Conservation (phyloP, 352 stramenopile species). For the Phytophthora colocasiae region DNA sequence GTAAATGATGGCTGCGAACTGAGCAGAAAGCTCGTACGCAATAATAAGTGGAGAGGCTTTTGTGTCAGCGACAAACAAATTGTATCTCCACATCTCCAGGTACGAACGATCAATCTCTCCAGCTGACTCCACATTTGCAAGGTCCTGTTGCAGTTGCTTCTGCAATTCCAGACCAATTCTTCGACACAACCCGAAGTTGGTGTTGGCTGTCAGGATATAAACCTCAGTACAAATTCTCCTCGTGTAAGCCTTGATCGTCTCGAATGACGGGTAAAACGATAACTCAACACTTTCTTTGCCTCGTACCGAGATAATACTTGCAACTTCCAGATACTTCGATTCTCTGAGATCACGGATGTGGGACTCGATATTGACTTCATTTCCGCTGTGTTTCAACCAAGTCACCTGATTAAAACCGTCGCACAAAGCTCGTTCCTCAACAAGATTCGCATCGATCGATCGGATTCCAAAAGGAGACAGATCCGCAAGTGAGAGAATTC, state of each 20-base stretch:
- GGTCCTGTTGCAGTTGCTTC: constrained; percentile 11
- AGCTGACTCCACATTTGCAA: neutral
- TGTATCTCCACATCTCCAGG: constrained; percentile 43
- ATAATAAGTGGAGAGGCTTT: constrained; percentile 24
- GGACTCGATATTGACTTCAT: constrained; percentile 4
- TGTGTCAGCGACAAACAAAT: constrained; percentile 29
- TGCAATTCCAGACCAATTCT: constrained; percentile 6
- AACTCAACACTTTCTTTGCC: constrained; percentile 4
- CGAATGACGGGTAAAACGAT: constrained; percentile 22
- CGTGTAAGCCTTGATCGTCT: constrained; percentile 17
- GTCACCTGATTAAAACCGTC: constrained; percentile 38
- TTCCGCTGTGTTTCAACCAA: constrained; percentile 15
- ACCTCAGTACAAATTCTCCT: constrained; percentile 16
- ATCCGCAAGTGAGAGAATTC: constrained; percentile 54
- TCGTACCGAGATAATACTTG: constrained; percentile 7
- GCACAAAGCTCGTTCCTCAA: constrained; percentile 19
- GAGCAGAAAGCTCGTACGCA: constrained; percentile 21
- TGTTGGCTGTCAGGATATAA: neutral
- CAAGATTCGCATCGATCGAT: constrained; percentile 54
- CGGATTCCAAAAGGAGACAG: constrained; percentile 45
- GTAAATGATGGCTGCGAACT: constrained; percentile 16
- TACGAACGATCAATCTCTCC: constrained; percentile 2
- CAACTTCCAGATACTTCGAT: constrained; percentile 18
- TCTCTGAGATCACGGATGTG: constrained; percentile 34
- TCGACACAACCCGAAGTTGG: neutral